These are phyloP conservation scores for Macroventuria anomochaeta DNA, from an alignment of 2,329 filamentous ascomycete species.

Conservation along the genomic window DNA sequence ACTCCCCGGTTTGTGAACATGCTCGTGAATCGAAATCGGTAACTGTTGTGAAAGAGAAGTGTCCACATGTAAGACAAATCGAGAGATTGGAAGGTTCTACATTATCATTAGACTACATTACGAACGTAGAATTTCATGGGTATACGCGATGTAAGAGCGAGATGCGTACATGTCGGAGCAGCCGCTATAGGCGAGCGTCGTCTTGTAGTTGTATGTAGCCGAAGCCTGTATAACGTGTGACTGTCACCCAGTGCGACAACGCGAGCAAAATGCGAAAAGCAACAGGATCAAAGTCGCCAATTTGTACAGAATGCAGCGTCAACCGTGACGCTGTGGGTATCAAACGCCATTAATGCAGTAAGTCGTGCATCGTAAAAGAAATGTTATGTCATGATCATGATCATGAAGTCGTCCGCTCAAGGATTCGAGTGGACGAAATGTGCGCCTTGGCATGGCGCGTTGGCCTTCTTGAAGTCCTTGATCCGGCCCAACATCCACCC, in stretches of 20 bases:
- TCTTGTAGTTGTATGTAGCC: not conserved
- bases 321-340: conserved; percentile 35
- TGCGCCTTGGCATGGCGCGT: conserved; percentile 40
- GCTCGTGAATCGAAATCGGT: not conserved
- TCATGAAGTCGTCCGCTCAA: conserved; percentile 21
- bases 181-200: not conserved
- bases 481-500: conserved; percentile 45
- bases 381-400: conserved; percentile 25
- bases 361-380: conserved; percentile 26
- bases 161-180: not conserved
- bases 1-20: not conserved
- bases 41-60: no score
- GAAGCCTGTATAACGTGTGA: not conserved
- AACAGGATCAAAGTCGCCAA: not conserved
- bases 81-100: not conserved
- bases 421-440: conserved; percentile 46
- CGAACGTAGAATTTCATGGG: not conserved
- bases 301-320: conserved; percentile 12
- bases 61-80: no score
- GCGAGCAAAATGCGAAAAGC: not conserved
- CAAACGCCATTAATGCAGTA: conserved; percentile 43
- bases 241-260: not conserved
- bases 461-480: conserved; percentile 35
- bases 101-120: not conserved
- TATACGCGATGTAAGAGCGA: not conserved